These are phyloP conservation scores for Borovskyia barvae DNA, from an alignment of 208 protist genomes.

Conservation along the genomic window DNA sequence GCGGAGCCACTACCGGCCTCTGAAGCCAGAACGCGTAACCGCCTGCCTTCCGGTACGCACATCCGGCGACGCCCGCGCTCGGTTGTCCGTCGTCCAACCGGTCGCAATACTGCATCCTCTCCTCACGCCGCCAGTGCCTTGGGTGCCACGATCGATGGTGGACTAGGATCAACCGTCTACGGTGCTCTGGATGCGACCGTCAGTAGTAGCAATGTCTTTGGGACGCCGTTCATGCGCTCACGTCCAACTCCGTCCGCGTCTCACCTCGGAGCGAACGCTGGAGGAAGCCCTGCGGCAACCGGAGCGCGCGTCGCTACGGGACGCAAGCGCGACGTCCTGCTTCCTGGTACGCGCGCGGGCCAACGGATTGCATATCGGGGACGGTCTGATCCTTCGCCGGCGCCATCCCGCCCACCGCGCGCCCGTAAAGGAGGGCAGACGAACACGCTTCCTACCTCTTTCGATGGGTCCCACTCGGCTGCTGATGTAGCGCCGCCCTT, in stretches of 20 bases:
- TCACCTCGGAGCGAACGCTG: not conserved
- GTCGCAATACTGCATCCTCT: not conserved
- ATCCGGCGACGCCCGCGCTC: slow-evolving; percentile 71
- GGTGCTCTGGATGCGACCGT: not conserved
- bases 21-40: slow-evolving; percentile 18
- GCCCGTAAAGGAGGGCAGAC: slow-evolving; percentile 10
- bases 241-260: not conserved
- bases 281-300: not conserved
- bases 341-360: not conserved
- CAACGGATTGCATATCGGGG: not conserved
- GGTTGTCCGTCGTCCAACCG: slow-evolving; percentile 19
- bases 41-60: slow-evolving; percentile 68
- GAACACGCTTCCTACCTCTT: not conserved
- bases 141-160: not conserved
- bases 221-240: not conserved
- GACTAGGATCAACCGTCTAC: not conserved
- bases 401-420: slow-evolving; percentile 26
- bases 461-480: slow-evolving; percentile 1
- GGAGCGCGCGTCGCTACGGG: slow-evolving; percentile 10
- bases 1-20: slow-evolving; percentile 39
- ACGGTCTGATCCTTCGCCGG: slow-evolving; percentile 22
- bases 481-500: not conserved
- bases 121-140: not conserved
- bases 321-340: slow-evolving; percentile 5
- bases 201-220: not conserved